A percentile compares a stretch with the other conserved stretches of the same genome.
These are phyloP conservation scores for Tardiomyces depauwii DNA, from an alignment of 1,139 yeast genomes.

Conservation along the genomic window DNA sequence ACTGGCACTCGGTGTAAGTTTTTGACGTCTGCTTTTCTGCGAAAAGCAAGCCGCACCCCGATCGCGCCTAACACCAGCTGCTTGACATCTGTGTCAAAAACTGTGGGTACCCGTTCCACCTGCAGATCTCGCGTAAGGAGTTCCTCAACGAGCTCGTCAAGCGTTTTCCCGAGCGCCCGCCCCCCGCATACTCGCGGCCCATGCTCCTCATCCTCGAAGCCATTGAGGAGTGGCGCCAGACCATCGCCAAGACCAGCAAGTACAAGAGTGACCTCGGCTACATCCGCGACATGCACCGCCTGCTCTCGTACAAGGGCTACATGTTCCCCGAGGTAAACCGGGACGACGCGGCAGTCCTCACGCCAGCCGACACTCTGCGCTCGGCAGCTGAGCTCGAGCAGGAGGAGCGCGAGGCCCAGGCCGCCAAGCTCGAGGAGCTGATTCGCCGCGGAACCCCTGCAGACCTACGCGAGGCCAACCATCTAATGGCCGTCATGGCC, in stretches of 20 bases:
- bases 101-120: slow-evolving; percentile 95
- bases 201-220: slow-evolving; percentile 81
- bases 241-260: slow-evolving; percentile 81
- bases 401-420: slow-evolving; percentile 87
- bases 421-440: slow-evolving; percentile 91
- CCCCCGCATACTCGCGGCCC: slow-evolving; percentile 68
- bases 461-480: slow-evolving; percentile 92
- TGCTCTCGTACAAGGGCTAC: slow-evolving; percentile 79
- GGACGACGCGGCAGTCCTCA: slow-evolving; percentile 88
- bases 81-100: slow-evolving; percentile 90
- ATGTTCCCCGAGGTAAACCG: slow-evolving; percentile 82
- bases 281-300: slow-evolving; percentile 91
- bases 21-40: background rate
- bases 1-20: slow-evolving; percentile 32
- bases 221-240: slow-evolving; percentile 95
- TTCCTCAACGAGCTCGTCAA: slow-evolving; percentile 87
- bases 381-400: slow-evolving; percentile 83
- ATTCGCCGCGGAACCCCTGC: slow-evolving; percentile 93
- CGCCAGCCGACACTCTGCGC: slow-evolving; percentile 82
- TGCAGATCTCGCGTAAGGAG: slow-evolving; percentile 91
- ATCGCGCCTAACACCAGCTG: slow-evolving; percentile 18
- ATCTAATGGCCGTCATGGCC: slow-evolving; percentile 95
- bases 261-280: slow-evolving; percentile 88
- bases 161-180: slow-evolving; percentile 92
- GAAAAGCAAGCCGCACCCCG: too few species aligned